Conservation (phyloP, 2,329 filamentous ascomycete species). For the Calonectria honghensis region DNA sequence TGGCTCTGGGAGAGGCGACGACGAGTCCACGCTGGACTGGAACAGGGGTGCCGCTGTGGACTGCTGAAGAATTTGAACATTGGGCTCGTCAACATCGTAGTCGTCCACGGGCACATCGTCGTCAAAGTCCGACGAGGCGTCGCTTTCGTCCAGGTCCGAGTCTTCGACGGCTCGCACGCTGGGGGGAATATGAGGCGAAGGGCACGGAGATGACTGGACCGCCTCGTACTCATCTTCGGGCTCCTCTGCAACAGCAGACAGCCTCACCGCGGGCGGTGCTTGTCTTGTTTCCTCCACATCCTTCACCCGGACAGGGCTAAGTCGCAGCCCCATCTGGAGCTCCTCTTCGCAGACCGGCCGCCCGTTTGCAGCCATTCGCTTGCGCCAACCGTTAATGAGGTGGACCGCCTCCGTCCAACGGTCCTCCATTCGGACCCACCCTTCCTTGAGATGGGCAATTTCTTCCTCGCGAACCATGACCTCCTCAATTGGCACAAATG, state of each 20-base stretch:
- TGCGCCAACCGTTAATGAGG: constrained; percentile 95
- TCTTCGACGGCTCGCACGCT: constrained; percentile 46
- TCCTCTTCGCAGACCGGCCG: constrained; percentile 82
- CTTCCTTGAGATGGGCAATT: constrained; percentile 86
- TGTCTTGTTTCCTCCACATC: constrained; percentile 69
- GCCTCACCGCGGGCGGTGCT: constrained; percentile 60
- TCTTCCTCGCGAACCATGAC: constrained; percentile 95
- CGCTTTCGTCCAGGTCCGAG: constrained; percentile 59
- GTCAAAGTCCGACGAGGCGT: constrained; percentile 65
- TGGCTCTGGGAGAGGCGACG: constrained; percentile 68
- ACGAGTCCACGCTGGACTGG: constrained; percentile 60
- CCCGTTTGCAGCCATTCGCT: constrained; percentile 83
- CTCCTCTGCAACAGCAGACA: constrained; percentile 70
- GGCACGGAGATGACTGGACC: constrained; percentile 55
- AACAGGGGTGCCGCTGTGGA: constrained; percentile 59
- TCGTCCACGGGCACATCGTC: constrained; percentile 68
- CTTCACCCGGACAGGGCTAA: constrained; percentile 75
- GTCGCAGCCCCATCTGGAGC: constrained; percentile 79
- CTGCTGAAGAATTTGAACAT: constrained; percentile 67
- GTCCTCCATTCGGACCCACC: constrained; percentile 95
- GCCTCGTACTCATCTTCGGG: constrained; percentile 60
- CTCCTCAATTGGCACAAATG: constrained; percentile 96
- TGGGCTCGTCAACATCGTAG: constrained; percentile 64
- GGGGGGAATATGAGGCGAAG: constrained; percentile 46
- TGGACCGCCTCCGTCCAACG: constrained; percentile 92